Evolutionary conservation across 1,139 yeast genomes (phyloP), one percentile per base, ranked within the genome.

Genomic region (Blastobotrys arbuscula): DNA sequence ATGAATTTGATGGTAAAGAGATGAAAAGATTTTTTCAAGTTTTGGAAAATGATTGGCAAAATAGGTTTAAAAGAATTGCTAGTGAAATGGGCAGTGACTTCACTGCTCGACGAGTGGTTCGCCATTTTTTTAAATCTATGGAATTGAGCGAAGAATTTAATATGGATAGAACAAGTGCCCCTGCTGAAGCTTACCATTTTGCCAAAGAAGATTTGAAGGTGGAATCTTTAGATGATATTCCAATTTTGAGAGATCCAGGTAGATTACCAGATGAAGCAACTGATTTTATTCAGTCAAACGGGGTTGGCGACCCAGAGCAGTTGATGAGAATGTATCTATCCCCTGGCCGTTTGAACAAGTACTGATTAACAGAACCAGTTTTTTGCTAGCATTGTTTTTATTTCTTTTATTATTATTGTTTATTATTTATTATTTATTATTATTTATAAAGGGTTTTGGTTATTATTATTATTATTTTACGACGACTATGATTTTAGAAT

Each of bases 1-100:
- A 60, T 18, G 56, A 58, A 35, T 62, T 72, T 63, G 59, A 69
- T 2, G 51, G 59, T 23, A 60, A 56, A 18, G 71, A 71, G 60
- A 65, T 59, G 40, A 48, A 55, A 2, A 62, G 59, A 45, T 53
- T 71, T 26, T 51, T 60, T 16, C 53, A 56, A 24, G 62, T 62
- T 1, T 56, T 72, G 30, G 52, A 60, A 16, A 61, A 62, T 23
- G 76, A 72, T 58, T 72, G 74, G 72, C 66, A 66, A n/a, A 57
- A 55, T 33, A 63, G 75, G 48, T 70, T 72, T 70, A 63, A 61
- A 44, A 59, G 76, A 38, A 61, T 72, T 19, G 47, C 57, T 18
- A 50, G 50, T 12, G 60, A 54, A 26, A 58, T 63, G 64, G 66
- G 67, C 1, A 57, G 57, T 16, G 53, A 61, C 16, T 60, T 60